Percentiles rank a stretch among this genome's conserved stretches.
These are phyloP conservation scores for Thuja plicata DNA, from an alignment of 83 land plant genomes.

Conservation along the genomic window DNA sequence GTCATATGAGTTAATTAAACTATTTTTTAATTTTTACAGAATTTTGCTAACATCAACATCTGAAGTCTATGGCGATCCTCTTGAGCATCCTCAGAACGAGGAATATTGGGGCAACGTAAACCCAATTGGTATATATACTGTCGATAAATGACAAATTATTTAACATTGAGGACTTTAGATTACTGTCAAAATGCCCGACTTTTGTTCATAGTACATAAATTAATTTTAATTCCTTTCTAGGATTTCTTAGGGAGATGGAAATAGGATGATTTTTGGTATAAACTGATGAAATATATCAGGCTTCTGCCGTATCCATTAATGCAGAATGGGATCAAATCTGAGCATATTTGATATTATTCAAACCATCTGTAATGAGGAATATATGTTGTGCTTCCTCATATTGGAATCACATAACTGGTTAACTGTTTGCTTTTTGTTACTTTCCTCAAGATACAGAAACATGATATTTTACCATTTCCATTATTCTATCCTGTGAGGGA, in stretches of 20 bases:
- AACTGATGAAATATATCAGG: not conserved
- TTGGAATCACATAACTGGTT: not conserved
- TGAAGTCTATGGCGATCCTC: conserved; percentile 99
- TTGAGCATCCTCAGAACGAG: conserved; percentile 97
- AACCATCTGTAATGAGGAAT: too few relatives aligned
- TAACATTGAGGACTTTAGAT: not conserved
- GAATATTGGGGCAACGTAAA: conserved; percentile 99
- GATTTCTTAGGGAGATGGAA: not conserved
- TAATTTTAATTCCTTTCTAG: not conserved
- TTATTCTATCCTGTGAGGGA: not conserved
- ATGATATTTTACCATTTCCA: not conserved
- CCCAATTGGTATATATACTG: conserved; percentile 77
- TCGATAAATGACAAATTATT: not conserved
- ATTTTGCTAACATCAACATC: conserved; percentile 96
- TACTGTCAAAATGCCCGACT: not conserved
- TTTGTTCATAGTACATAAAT: not conserved
- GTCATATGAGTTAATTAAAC: conserved; percentile 1
- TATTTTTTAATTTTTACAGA: conserved; percentile 30
- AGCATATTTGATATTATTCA: not conserved
- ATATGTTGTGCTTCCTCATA: not conserved
- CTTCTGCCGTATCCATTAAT: not conserved
- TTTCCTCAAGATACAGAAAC: not conserved
- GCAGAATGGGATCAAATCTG: not conserved
- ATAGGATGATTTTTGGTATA: not conserved
- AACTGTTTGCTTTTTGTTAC: not conserved